These are phyloP conservation scores for Trypanosoma theileri DNA, from an alignment of 208 protist genomes.

Conservation along the genomic window DNA sequence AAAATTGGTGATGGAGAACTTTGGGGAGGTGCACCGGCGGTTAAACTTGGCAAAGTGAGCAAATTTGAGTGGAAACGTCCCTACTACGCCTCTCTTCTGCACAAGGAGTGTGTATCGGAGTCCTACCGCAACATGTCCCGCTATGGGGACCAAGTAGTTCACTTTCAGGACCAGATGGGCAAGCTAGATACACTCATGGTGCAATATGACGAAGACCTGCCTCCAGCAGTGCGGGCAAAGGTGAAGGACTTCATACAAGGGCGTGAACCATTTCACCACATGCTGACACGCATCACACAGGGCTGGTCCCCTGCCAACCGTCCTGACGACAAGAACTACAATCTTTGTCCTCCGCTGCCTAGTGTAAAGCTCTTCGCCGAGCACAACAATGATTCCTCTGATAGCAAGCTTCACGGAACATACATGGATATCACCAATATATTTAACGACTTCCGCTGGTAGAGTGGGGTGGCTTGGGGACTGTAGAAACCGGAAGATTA, in stretches of 20 bases:
- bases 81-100: constrained; percentile 77
- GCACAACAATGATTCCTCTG: constrained; percentile 83
- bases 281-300: constrained; percentile 79
- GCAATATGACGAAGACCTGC: constrained; percentile 70
- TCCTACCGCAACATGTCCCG: constrained; percentile 86
- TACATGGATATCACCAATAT: constrained; percentile 86
- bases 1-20: constrained; percentile 84
- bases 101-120: constrained; percentile 71
- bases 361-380: constrained; percentile 80
- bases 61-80: constrained; percentile 89
- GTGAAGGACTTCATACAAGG: constrained; percentile 83
- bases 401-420: constrained; percentile 76
- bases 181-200: constrained; percentile 83
- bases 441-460: constrained; percentile 90
- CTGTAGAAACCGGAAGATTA: too few species aligned
- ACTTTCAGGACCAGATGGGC: constrained; percentile 76
- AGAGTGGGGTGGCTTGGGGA: constrained; percentile 11
- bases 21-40: constrained; percentile 84
- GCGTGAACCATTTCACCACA: constrained; percentile 87
- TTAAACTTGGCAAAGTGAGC: constrained; percentile 79
- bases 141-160: constrained; percentile 85
- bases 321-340: constrained; percentile 83
- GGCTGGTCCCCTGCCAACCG: constrained; percentile 80
- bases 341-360: constrained; percentile 57
- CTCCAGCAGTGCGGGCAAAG: constrained; percentile 62